Evolutionary conservation across 768 basidiomycete genomes (phyloP), one percentile per base, ranked within the genome.

Genomic region (Hypholoma fasciculare): DNA sequence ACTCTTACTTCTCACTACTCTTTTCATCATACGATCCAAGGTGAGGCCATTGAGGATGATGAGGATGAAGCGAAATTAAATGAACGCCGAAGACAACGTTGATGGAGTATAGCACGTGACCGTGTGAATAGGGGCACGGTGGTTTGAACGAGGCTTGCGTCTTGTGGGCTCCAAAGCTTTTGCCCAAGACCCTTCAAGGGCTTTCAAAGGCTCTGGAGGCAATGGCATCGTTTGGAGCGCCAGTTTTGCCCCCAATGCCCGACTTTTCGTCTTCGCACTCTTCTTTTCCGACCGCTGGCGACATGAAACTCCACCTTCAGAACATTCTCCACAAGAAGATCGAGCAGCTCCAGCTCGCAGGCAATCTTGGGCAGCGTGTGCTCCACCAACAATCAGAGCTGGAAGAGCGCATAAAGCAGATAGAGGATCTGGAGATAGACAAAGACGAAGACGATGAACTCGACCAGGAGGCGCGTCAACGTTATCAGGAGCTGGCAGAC

Each of bases 321-420:
- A 74, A 73, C 58, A 86, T 97, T 58, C 84, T 98, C 64, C 92
- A 94, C 75, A 82, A 78, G 70, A 98, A 98, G 80, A 92, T 95
- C 73, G 86, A 87, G 69, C 94, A 98, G 72, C 88, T 98, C 36
- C 88, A 93, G 62, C 90, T 93, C 62, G 93, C 94, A 4, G 95
- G 92, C 38, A 89, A 88, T 55, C 86, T 98, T 69, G 96, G 96
- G 52, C 94, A 97, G 75, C 90, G 92, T 71, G 86, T 98, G 66
- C 87, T 98, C 60, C 84, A 86, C 17, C 96, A 98, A 78, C 94
- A 94, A 74, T 88, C 92, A 76, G 92, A 96, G 69, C 84, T 98
- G 61, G 93, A 97, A 73, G 88, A 89, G 68, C 84, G 92, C 52
- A 92, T 98, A 59, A 80, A 84, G 44, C 89, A 90, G 67, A 79